Evolutionary conservation across 2,329 filamentous ascomycete genomes (phyloP).

Genomic region (Byssothecium circinans): DNA sequence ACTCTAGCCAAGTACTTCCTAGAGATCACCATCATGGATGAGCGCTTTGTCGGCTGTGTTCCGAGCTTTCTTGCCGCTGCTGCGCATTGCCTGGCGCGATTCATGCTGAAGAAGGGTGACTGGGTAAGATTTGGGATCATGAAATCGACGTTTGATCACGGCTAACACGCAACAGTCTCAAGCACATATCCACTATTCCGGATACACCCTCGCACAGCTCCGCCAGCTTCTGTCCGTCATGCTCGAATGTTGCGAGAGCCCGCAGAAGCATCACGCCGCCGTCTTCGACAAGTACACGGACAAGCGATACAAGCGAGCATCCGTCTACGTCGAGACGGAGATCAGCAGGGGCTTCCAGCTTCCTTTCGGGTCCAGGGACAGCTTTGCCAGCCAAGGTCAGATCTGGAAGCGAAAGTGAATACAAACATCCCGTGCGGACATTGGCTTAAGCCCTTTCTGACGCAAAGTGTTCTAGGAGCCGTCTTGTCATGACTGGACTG

Average conservation of each 20-base stretch:
- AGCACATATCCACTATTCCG: conserved; percentile 87
- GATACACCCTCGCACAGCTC: conserved; percentile 86
- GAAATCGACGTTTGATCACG: neutral
- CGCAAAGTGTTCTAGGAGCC: conserved; percentile 18
- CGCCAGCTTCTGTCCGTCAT: conserved; percentile 75
- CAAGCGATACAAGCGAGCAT: conserved; percentile 82
- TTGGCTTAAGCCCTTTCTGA: conserved; percentile 30
- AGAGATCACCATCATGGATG: conserved; percentile 96
- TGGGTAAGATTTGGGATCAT: conserved; percentile 68
- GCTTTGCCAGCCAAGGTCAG: conserved; percentile 34
- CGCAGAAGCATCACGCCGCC: conserved; percentile 77
- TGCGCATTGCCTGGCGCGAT: conserved; percentile 85
- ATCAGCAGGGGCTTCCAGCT: conserved; percentile 64
- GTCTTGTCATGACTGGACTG: conserved; percentile 7
- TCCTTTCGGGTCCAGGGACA: conserved; percentile 43
- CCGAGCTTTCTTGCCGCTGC: conserved; percentile 90
- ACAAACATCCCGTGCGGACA: conserved; percentile 18
- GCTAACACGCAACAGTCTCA: conserved; percentile 63
- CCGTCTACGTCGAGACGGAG: conserved; percentile 76
- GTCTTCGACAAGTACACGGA: conserved; percentile 93
- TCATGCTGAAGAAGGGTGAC: conserved; percentile 86
- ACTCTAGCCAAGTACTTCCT: conserved; percentile 98
- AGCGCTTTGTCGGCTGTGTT: conserved; percentile 88
- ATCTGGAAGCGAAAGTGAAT: conserved; percentile 45
- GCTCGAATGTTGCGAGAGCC: conserved; percentile 82